phyloP scores from a whole-genome alignment of 208 protist genomes.

The Wallacemonas collosoma region DNA sequence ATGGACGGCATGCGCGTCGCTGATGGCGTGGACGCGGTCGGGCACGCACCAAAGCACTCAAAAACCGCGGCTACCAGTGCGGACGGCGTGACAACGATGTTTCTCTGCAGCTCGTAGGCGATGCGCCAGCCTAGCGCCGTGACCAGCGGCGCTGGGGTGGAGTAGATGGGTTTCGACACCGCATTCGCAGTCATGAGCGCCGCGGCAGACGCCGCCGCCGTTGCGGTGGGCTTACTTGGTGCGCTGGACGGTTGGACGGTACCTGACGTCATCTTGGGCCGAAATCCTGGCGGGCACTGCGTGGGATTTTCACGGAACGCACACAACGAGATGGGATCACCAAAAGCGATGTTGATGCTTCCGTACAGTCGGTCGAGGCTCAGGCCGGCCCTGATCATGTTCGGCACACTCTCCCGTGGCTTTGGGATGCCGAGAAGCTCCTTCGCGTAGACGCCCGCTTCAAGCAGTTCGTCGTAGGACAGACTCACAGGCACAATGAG shows the following conservation, averaged over 20 bases:
- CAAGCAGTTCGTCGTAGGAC: slow-evolving; percentile 90
- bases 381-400: slow-evolving; percentile 64
- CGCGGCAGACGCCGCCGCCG: not conserved
- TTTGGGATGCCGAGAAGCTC: slow-evolving; percentile 90
- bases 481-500: slow-evolving; percentile 85
- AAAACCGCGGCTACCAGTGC: slow-evolving; percentile 73
- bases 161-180: slow-evolving; percentile 18
- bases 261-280: slow-evolving; percentile 22
- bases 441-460: slow-evolving; percentile 77
- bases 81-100: slow-evolving; percentile 78
- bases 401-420: slow-evolving; percentile 72
- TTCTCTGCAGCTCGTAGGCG: slow-evolving; percentile 62
- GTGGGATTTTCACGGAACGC: slow-evolving; percentile 35
- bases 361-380: slow-evolving; percentile 68
- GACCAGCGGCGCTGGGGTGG: slow-evolving; percentile 43
- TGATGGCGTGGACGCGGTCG: not conserved
- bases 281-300: slow-evolving; percentile 48
- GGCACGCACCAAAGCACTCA: slow-evolving; percentile 42
- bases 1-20: slow-evolving; percentile 11
- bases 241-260: not conserved
- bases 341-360: slow-evolving; percentile 80
- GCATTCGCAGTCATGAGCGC: not conserved
- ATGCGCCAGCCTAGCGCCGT: slow-evolving; percentile 64
- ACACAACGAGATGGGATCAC: slow-evolving; percentile 75
- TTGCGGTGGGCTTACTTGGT: not conserved